Evolutionary conservation across 108 stramenopile species (phyloP).

Genomic region (Cyclostephanos tholiformis): DNA sequence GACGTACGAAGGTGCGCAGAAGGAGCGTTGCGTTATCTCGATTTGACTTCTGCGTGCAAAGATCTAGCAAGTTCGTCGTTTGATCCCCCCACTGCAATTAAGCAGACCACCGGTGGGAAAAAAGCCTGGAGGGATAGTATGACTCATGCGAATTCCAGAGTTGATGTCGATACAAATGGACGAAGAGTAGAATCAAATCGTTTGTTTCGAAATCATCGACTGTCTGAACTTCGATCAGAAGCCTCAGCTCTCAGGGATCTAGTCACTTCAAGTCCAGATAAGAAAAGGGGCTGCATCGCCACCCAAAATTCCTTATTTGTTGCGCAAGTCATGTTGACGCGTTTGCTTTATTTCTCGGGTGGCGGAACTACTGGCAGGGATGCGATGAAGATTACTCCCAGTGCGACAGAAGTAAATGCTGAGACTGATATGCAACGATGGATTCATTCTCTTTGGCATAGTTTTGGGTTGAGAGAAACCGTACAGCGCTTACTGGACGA

Average conservation of each 20-base stretch:
- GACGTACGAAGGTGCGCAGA: slow-evolving; percentile 33
- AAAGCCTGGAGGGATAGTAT: slow-evolving; percentile 50
- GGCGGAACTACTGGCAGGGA: slow-evolving; percentile 76
- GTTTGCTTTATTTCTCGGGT: slow-evolving; percentile 75
- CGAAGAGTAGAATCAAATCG: slow-evolving; percentile 68
- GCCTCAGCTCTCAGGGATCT: slow-evolving; percentile 49
- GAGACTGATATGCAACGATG: slow-evolving; percentile 32
- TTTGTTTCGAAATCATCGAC: slow-evolving; percentile 75
- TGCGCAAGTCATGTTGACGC: slow-evolving; percentile 50
- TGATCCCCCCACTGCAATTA: not conserved
- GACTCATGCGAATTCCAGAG: slow-evolving; percentile 5
- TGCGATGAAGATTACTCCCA: not conserved
- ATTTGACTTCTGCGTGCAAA: slow-evolving; percentile 15
- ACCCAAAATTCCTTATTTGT: slow-evolving; percentile 24
- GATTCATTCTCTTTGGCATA: slow-evolving; percentile 61
- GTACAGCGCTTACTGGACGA: slow-evolving; percentile 30
- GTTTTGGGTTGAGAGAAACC: slow-evolving; percentile 63
- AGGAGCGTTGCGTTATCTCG: slow-evolving; percentile 27
- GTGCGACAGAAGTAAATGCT: not conserved
- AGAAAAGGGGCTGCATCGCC: not conserved
- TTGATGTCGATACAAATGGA: slow-evolving; percentile 32
- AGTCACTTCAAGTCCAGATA: not conserved
- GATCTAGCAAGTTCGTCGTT: not conserved
- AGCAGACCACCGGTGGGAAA: slow-evolving; percentile 42
- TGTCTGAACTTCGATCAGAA: slow-evolving; percentile 68